These are phyloP conservation scores for Volvox carteri DNA, from an alignment of 163 green algal genomes.

Conservation along the genomic window DNA sequence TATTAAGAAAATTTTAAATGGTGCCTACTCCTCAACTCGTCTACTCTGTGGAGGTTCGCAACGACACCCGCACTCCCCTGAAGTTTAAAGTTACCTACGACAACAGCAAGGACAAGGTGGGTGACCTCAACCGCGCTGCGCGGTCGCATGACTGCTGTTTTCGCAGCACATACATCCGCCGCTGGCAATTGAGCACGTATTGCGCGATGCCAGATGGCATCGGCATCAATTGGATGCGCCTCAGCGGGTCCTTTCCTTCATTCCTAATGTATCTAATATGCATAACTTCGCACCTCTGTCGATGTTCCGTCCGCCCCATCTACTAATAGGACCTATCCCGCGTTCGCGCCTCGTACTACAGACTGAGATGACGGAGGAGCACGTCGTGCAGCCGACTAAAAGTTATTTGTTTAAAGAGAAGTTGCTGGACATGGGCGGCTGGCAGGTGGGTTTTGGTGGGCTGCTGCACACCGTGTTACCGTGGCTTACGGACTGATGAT, in stretches of 20 bases:
- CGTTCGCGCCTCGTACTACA: neutral
- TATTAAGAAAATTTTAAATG: too few species aligned
- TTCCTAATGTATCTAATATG: neutral
- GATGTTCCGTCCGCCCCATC: too few species aligned
- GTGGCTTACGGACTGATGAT: too few species aligned
- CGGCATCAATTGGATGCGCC: neutral
- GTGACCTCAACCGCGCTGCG: too few species aligned
- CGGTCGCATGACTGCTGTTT: too few species aligned
- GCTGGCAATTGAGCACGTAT: neutral
- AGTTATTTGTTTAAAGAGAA: neutral
- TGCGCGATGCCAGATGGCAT: neutral
- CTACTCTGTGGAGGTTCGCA: constrained; percentile 21
- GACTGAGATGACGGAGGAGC: constrained; percentile 11
- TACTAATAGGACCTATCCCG: neutral
- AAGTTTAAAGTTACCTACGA: constrained; percentile 26
- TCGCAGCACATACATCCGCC: neutral
- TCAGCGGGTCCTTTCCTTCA: too few species aligned
- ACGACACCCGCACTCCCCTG: neutral
- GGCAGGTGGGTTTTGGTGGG: constrained; percentile 26
- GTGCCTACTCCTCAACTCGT: constrained; percentile 34
- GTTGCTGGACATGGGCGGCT: constrained; percentile 39
- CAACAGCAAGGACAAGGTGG: neutral
- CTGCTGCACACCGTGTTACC: too few species aligned
- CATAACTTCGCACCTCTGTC: neutral
- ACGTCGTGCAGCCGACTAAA: neutral